Evolutionary conservation across 2,329 filamentous ascomycete species (phyloP), one percentile per base, ranked within the genome.

Genomic region (Plenodomus tracheiphilus): DNA sequence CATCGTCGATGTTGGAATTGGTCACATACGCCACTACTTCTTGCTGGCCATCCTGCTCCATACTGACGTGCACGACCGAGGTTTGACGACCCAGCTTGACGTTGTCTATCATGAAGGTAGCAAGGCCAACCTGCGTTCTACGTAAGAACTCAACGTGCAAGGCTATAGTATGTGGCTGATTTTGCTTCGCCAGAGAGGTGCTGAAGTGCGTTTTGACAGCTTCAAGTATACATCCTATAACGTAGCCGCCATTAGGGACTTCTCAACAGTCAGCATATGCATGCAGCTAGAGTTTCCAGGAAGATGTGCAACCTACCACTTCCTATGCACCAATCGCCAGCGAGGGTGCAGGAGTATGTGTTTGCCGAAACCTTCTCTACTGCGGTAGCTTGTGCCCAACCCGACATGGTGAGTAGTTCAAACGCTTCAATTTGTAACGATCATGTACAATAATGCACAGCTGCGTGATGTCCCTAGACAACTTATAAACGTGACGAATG

Each of bases 171-270:
- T 86, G 79, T 1, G 85, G 83, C 66, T 84, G 82, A 49, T 82
- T 79, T 42, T 81, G 81, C 42, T 79, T 75, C 51, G 77, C 72
- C 17, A 86, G 79, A 5, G 84, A 81, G 6, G 77, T 81, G 20
- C 56, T 69, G 73, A 86, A 86, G 69, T 88, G 85, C 2, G 74
- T 77, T 9, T 74, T 71, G 19, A 83, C 83, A 16, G 85, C 81
- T 45, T 79, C 77, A 53, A 87, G 77, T 53, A 90, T 79, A 41
- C 81, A 77, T 0, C 84, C 79, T 9, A 85, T 85, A 15, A 88
- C 82, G 60, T 86, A 87, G 49, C 87, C 87, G 43, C 87, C 87
- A 68, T 90, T 85, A 5, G 86, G 86, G 11, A 89, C 87, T 86
- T 62, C 30, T 39, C 44, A 2, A 35, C 3, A 22, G 7, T 53